These are phyloP conservation scores for Candida maltosa DNA, from an alignment of 805 yeast species.

Conservation along the genomic window DNA sequence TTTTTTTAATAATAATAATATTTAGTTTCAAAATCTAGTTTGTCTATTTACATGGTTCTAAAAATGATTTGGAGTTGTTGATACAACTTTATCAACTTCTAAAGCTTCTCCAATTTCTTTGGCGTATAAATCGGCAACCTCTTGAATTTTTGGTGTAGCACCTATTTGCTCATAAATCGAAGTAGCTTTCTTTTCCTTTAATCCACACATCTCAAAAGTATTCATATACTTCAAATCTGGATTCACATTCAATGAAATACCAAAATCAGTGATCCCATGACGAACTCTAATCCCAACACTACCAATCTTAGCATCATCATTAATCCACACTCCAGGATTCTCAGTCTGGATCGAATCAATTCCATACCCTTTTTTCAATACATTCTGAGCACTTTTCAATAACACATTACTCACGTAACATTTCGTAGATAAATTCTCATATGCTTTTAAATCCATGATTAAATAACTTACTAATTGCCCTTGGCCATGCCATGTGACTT, in stretches of 20 bases:
- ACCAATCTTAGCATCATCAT: conserved; percentile 59
- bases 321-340: conserved; percentile 88
- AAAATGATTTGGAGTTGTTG: no score
- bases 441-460: conserved; percentile 58
- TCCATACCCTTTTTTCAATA: conserved; percentile 36
- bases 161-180: conserved; percentile 20
- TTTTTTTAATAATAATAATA: no score
- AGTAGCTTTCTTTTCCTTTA: conserved; percentile 50
- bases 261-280: conserved; percentile 83
- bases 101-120: conserved; percentile 34
- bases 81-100: conserved; percentile 28
- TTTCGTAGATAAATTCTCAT: conserved; percentile 51
- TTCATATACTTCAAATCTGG: conserved; percentile 75
- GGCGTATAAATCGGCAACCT: conserved; percentile 31
- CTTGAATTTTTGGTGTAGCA: conserved; percentile 17
- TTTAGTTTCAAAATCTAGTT: no score
- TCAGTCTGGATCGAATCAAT: conserved; percentile 49
- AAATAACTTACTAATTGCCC: conserved; percentile 91
- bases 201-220: conserved; percentile 80
- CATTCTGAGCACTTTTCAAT: conserved; percentile 52
- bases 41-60: background rate
- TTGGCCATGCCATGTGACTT: conserved; percentile 93
- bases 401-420: conserved; percentile 64
- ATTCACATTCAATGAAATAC: conserved; percentile 73
- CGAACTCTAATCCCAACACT: conserved; percentile 88